These are phyloP conservation scores for Buxus sempervirens DNA, from an alignment of 164 flowering plant genomes.

Conservation along the genomic window DNA sequence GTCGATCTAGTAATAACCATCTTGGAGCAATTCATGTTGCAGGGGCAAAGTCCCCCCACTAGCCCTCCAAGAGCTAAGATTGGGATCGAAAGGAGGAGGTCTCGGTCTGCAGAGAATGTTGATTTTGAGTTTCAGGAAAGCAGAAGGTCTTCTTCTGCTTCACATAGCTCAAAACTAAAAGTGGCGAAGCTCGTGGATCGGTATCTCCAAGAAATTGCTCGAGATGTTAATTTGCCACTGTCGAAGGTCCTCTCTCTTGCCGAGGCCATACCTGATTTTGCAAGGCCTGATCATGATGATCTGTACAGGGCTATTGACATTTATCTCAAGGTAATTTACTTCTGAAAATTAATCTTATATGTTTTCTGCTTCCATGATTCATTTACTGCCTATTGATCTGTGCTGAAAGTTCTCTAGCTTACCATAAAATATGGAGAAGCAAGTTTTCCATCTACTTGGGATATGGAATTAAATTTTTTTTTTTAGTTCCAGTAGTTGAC, in stretches of 20 bases:
- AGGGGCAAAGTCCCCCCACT: slow-evolving; percentile 85
- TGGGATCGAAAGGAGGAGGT: slow-evolving; percentile 58
- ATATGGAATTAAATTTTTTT: not conserved
- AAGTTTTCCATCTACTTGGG: not conserved
- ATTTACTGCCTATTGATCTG: slow-evolving; percentile 3
- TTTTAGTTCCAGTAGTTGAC: slow-evolving; percentile 24
- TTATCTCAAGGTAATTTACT: slow-evolving; percentile 73
- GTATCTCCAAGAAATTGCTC: slow-evolving; percentile 75
- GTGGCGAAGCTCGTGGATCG: slow-evolving; percentile 90
- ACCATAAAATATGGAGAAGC: not conserved
- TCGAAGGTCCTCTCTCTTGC: slow-evolving; percentile 71
- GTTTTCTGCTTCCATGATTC: slow-evolving; percentile 3
- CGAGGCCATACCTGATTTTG: slow-evolving; percentile 73
- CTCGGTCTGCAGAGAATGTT: slow-evolving; percentile 79
- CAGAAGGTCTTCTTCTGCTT: slow-evolving; percentile 80
- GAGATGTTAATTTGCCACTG: slow-evolving; percentile 65
- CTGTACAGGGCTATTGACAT: slow-evolving; percentile 90
- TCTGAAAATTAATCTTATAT: not conserved
- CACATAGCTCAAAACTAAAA: slow-evolving; percentile 78
- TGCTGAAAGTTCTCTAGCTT: not conserved
- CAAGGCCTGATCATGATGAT: slow-evolving; percentile 90
- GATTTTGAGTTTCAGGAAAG: slow-evolving; percentile 72
- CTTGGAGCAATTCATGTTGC: slow-evolving; percentile 78
- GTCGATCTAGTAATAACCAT: slow-evolving; percentile 68
- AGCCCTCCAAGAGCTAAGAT: slow-evolving; percentile 58